These are phyloP conservation scores for Babesia sp. DNA, from an alignment of 169 alveolate genomes.

Conservation along the genomic window DNA sequence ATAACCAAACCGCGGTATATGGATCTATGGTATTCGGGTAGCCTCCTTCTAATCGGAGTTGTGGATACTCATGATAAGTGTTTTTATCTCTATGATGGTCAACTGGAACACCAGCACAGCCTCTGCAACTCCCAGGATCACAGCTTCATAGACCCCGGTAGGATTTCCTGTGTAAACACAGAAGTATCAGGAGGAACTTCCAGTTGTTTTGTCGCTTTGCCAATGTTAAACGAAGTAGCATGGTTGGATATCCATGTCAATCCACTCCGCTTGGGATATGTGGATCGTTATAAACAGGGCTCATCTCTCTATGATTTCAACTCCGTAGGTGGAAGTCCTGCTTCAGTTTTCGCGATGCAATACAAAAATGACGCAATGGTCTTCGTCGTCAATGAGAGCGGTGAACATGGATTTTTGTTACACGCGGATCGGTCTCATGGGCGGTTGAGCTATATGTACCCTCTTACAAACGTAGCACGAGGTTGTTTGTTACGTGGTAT, in stretches of 20 bases:
- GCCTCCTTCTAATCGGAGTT: background rate
- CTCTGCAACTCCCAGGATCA: background rate
- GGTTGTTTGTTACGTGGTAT: constrained; percentile 8
- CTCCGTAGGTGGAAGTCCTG: constrained; percentile 32
- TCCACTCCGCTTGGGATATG: background rate
- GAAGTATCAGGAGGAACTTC: background rate
- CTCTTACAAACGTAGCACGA: constrained; percentile 3
- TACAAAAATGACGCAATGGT: constrained; percentile 2
- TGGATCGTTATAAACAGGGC: constrained; percentile 23
- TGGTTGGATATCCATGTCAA: background rate
- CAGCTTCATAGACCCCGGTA: background rate
- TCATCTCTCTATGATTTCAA: constrained; percentile 26
- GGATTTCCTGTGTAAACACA: constrained; percentile 21
- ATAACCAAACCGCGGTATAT: background rate
- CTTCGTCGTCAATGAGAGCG: constrained; percentile 12
- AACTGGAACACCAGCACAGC: background rate
- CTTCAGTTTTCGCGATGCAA: constrained; percentile 9
- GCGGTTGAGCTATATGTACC: background rate
- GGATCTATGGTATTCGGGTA: constrained; percentile 17
- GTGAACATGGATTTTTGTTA: constrained; percentile 28
- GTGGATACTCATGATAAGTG: constrained; percentile 17
- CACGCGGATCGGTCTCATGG: background rate
- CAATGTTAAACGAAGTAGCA: constrained; percentile 1
- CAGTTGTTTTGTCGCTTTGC: constrained; percentile 25
- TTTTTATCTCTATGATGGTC: background rate